Conservation (phyloP, 441 rosid species). For the Sinapis alba region DNA sequence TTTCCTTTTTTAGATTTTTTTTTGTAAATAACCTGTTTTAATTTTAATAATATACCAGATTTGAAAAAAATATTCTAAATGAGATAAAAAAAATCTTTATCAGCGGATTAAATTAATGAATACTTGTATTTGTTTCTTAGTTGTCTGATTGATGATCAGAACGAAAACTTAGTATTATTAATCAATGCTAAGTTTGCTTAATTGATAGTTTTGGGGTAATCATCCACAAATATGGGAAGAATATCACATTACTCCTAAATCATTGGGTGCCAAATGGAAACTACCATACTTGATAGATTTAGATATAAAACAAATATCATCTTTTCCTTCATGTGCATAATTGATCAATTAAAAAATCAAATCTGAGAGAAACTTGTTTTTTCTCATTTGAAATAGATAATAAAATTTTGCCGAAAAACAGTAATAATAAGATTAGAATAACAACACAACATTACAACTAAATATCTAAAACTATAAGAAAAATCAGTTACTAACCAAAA, state of each 20-base stretch:
- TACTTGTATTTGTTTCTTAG: conserved; percentile 6
- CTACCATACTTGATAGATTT: conserved; percentile 7
- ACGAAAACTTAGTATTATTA: not conserved
- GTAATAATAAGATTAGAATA: not conserved
- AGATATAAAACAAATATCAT: conserved; percentile 1
- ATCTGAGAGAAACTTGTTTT: not conserved
- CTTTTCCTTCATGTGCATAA: not conserved
- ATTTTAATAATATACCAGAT: too few species aligned
- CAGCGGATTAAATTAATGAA: conserved; percentile 3
- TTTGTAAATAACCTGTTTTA: too few species aligned
- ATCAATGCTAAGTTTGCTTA: conserved; percentile 1
- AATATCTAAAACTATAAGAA: too few species aligned
- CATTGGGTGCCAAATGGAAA: not conserved
- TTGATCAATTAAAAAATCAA: not conserved
- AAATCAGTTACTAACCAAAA: too few species aligned
- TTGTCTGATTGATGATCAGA: conserved; percentile 8
- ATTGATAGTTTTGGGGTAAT: not conserved
- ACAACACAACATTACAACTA: not conserved
- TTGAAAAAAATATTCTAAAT: too few species aligned
- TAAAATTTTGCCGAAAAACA: not conserved
- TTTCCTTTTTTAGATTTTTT: too few species aligned
- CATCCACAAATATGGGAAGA: conserved; percentile 5
- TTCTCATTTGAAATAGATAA: not conserved
- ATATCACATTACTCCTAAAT: not conserved
- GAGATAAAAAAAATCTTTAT: too few species aligned